Conservation (phyloP, 441 rosid genomes). For the Omphalea diandra region DNA sequence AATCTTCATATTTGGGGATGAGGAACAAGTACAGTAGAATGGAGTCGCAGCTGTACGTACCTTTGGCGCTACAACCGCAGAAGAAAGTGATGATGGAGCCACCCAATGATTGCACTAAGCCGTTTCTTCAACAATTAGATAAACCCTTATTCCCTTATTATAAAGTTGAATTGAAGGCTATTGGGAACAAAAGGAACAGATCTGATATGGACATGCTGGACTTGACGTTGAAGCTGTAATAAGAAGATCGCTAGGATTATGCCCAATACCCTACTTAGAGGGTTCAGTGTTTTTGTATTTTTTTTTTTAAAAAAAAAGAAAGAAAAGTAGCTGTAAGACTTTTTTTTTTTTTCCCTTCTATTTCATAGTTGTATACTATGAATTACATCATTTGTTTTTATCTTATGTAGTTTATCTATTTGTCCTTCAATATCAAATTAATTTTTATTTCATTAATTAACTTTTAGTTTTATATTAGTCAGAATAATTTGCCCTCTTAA, state of each 20-base stretch:
- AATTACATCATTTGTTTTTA: background rate
- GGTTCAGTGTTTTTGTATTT: background rate
- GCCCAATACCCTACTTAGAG: background rate
- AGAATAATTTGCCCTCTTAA: too few relatives aligned
- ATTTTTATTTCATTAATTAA: too few relatives aligned
- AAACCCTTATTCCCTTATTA: conserved; percentile 7
- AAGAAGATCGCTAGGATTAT: background rate
- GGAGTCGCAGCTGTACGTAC: background rate
- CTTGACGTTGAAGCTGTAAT: conserved; percentile 30
- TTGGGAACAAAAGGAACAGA: background rate
- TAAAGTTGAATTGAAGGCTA: background rate
- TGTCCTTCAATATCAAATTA: background rate
- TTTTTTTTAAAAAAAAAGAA: background rate
- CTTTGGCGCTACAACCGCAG: background rate
- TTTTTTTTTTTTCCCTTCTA: background rate
- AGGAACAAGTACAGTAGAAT: background rate
- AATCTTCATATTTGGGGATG: background rate
- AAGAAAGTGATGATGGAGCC: background rate
- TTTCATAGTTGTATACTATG: background rate
- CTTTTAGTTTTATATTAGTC: too few relatives aligned
- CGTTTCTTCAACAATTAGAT: conserved; percentile 22
- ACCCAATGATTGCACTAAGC: conserved; percentile 16
- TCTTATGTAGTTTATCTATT: background rate
- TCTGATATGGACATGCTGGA: conserved; percentile 19
- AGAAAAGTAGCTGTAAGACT: background rate